Conservation (phyloP, 192 early-diverging fungal species). For the Gonapodya sp. region DNA sequence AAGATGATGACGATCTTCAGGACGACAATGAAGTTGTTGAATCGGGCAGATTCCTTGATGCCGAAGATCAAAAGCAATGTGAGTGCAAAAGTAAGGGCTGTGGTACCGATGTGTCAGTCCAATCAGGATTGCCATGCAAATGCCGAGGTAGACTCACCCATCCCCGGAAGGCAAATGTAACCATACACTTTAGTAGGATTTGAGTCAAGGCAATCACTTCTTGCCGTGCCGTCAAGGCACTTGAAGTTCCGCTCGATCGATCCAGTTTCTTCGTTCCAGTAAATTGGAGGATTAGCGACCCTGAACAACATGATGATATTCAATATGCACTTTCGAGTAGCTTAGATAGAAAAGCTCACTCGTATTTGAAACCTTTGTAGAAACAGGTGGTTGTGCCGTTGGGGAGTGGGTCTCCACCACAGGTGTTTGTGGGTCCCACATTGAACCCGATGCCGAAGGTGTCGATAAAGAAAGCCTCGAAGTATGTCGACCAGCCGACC, state of each 20-base stretch:
- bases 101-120: too few relatives aligned
- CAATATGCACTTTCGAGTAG: neutral
- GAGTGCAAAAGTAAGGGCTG: slow-evolving; percentile 30
- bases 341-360: neutral
- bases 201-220: neutral
- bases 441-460: slow-evolving; percentile 29
- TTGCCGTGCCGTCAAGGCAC: neutral
- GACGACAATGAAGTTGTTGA: slow-evolving; percentile 61
- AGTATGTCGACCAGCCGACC: slow-evolving; percentile 73
- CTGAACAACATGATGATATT: neutral
- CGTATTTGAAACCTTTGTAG: neutral
- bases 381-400: neutral
- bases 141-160: neutral
- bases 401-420: neutral
- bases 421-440: neutral
- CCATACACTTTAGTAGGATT: neutral
- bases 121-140: too few relatives aligned
- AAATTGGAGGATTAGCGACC: slow-evolving; percentile 50
- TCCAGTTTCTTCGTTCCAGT: slow-evolving; percentile 44
- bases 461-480: slow-evolving; percentile 57
- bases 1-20: slow-evolving; percentile 64
- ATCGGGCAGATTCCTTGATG: slow-evolving; percentile 57
- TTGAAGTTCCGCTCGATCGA: neutral
- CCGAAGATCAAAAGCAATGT: slow-evolving; percentile 62
- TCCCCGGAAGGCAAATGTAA: neutral